Evolutionary conservation across 805 yeast genomes (phyloP).

Genomic region (Candida cerambycidarum): DNA sequence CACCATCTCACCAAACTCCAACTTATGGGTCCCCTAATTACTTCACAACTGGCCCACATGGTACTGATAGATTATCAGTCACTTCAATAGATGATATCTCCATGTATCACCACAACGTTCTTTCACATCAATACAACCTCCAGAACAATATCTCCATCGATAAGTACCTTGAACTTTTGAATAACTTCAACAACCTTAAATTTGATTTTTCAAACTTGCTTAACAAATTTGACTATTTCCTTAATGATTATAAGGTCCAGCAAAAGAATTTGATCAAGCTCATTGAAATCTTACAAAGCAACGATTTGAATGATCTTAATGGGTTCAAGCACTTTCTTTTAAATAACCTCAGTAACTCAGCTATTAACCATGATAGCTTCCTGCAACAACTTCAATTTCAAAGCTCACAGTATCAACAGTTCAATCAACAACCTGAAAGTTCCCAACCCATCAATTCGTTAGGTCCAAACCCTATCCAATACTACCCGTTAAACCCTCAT

Average conservation of each 20-base stretch:
- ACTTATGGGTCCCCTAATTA: constrained; percentile 2
- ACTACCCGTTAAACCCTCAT: constrained; percentile 13
- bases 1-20: constrained; percentile 2
- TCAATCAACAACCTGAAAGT: not conserved
- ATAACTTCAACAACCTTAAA: constrained; percentile 16
- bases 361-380: constrained; percentile 8
- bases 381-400: constrained; percentile 2
- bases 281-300: constrained; percentile 16
- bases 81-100: constrained; percentile 6
- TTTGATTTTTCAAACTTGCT: constrained; percentile 15
- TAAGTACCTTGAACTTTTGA: constrained; percentile 15
- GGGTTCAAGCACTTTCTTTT: constrained; percentile 15
- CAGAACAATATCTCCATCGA: constrained; percentile 13
- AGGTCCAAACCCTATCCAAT: constrained; percentile 4
- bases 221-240: constrained; percentile 17
- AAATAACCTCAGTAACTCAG: constrained; percentile 12
- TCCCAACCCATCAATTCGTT: not conserved
- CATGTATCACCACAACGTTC: constrained; percentile 5
- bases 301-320: constrained; percentile 14
- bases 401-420: constrained; percentile 2
- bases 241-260: constrained; percentile 15
- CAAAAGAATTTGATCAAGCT: constrained; percentile 17
- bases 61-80: constrained; percentile 2
- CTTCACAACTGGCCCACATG: constrained; percentile 3
- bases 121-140: constrained; percentile 6